phyloP scores from a whole-genome alignment of 1,284 basidiomycete genomes.

The Sanghuangporus weigelae region DNA sequence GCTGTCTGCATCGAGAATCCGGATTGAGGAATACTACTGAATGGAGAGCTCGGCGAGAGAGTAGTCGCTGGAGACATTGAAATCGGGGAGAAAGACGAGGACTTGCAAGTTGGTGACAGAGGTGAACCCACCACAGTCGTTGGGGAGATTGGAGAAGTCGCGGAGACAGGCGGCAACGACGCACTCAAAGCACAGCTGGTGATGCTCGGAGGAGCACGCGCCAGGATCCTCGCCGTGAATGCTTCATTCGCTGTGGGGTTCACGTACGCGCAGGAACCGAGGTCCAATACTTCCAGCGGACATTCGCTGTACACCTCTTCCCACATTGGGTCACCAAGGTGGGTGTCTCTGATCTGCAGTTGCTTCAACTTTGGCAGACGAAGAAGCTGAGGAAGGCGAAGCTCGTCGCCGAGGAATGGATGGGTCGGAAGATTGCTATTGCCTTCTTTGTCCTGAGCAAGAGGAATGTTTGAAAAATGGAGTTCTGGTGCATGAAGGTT shows the following conservation, averaged over 20 bases:
- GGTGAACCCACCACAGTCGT: not conserved
- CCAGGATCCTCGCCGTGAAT: constrained; percentile 55
- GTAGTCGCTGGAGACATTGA: not conserved
- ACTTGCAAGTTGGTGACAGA: not conserved
- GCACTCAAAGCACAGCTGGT: constrained; percentile 50
- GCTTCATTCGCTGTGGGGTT: constrained; percentile 46
- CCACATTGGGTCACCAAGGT: constrained; percentile 61
- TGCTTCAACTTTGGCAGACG: constrained; percentile 53
- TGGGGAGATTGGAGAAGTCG: constrained; percentile 33
- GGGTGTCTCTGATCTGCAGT: constrained; percentile 63
- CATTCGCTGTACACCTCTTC: constrained; percentile 31
- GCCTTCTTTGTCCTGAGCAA: constrained; percentile 51
- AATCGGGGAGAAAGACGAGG: not conserved
- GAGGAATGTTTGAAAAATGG: constrained; percentile 49
- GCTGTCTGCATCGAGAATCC: not conserved
- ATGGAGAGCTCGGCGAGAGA: not conserved
- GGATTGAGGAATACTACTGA: not conserved
- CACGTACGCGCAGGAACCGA: constrained; percentile 53
- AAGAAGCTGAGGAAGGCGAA: constrained; percentile 60
- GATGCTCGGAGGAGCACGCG: constrained; percentile 47
- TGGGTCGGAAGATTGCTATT: constrained; percentile 54
- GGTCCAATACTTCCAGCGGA: constrained; percentile 51
- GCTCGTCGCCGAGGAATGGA: constrained; percentile 47
- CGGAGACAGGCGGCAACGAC: constrained; percentile 38
- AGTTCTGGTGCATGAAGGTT: constrained; percentile 53